Percentiles rank a stretch among this genome's conserved stretches.
Evolutionary conservation across 2,329 filamentous ascomycete genomes (phyloP).

Genomic region (Trichoderma sp.): DNA sequence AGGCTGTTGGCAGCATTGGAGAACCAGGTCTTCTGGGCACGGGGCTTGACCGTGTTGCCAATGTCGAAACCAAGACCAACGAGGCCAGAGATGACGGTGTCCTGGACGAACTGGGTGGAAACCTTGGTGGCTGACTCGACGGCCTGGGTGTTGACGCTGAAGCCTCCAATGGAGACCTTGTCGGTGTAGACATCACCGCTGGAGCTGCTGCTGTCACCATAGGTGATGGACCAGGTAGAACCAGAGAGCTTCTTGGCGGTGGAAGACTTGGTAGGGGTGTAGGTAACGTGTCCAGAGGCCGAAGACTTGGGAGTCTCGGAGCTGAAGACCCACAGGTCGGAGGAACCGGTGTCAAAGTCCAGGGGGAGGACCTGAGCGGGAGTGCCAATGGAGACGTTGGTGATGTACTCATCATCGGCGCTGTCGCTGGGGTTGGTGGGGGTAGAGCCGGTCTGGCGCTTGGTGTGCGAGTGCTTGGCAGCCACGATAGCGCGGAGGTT

Average conservation of each 20-base stretch:
- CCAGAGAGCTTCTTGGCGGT: conserved; percentile 38
- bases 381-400: conserved; percentile 23
- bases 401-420: conserved; percentile 22
- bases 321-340: conserved; percentile 38
- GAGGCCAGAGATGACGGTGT: conserved; percentile 42
- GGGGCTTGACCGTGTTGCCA: conserved; percentile 42
- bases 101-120: conserved; percentile 38
- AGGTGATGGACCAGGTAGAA: conserved; percentile 41
- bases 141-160: conserved; percentile 41
- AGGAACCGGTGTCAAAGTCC: conserved; percentile 27
- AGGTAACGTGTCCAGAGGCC: conserved; percentile 40
- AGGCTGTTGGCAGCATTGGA: conserved; percentile 30
- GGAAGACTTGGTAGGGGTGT: conserved; percentile 37
- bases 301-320: conserved; percentile 38
- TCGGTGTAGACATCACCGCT: conserved; percentile 44
- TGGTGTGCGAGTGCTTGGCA: not conserved
- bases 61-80: conserved; percentile 43
- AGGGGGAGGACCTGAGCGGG: conserved; percentile 23
- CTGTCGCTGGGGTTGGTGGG: conserved; percentile 9
- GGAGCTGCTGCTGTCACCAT: conserved; percentile 43
- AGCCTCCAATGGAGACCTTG: conserved; percentile 40
- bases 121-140: conserved; percentile 44
- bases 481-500: conserved; percentile 16
- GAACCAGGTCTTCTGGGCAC: conserved; percentile 43
- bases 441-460: conserved; percentile 22